A percentile compares a stretch with the other conserved stretches of the same genome.
Conservation (phyloP, 202 grass and related monocot species). For the Musa balbisiana region DNA sequence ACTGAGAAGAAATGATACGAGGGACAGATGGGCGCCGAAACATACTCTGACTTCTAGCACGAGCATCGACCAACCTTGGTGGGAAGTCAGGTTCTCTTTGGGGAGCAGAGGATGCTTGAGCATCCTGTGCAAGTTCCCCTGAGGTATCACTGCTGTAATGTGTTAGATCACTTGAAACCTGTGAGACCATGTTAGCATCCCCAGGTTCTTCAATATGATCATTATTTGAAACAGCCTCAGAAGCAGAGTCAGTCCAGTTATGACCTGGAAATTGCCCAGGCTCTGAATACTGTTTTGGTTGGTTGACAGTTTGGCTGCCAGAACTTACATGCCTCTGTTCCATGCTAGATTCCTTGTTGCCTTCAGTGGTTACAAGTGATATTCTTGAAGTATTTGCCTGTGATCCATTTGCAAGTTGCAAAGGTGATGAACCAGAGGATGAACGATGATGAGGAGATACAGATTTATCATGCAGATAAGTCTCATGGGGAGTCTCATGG, state of each 20-base stretch:
- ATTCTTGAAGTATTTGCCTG: background rate
- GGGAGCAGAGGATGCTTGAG: conserved; percentile 33
- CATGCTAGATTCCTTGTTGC: background rate
- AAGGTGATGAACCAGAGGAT: background rate
- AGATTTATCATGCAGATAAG: background rate
- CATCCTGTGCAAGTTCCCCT: conserved; percentile 55
- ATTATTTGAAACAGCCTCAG: conserved; percentile 1
- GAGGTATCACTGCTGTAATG: conserved; percentile 70
- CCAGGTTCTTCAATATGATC: background rate
- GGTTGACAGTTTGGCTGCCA: background rate
- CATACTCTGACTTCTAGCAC: conserved; percentile 33
- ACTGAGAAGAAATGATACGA: background rate
- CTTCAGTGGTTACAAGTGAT: background rate
- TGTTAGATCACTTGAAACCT: conserved; percentile 49
- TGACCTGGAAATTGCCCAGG: background rate
- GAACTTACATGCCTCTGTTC: background rate
- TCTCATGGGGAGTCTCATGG: background rate
- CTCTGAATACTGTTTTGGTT: conserved; percentile 9
- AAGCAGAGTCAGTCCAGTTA: background rate
- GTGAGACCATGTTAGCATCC: conserved; percentile 8
- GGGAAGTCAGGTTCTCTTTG: conserved; percentile 51
- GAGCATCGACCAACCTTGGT: conserved; percentile 33
- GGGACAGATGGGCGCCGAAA: conserved; percentile 17
- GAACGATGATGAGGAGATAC: background rate
- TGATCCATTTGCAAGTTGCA: background rate